Conservation (phyloP, 2,329 filamentous ascomycete genomes). For the Cercospora berteroae region DNA sequence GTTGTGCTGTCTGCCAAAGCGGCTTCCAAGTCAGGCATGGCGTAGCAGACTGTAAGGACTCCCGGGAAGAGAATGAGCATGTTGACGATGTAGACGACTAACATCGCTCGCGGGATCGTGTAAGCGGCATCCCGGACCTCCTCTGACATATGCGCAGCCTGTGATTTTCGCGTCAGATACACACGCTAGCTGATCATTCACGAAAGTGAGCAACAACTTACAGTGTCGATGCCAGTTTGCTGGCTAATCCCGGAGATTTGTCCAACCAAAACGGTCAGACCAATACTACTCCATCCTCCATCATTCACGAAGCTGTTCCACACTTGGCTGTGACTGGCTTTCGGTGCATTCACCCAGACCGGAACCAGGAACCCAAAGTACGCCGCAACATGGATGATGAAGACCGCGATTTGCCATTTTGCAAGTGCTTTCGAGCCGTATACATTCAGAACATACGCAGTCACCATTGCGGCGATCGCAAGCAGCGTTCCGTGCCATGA, state of each 20-base stretch:
- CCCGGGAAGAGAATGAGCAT: slow-evolving; percentile 45
- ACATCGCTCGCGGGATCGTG: slow-evolving; percentile 30
- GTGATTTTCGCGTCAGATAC: background rate
- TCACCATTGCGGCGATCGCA: slow-evolving; percentile 45
- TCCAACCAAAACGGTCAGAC: slow-evolving; percentile 33
- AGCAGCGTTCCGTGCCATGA: slow-evolving; percentile 51
- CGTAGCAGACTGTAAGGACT: slow-evolving; percentile 42
- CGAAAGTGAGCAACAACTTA: background rate
- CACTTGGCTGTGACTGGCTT: slow-evolving; percentile 18
- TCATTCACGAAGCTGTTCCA: slow-evolving; percentile 37
- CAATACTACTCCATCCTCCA: slow-evolving; percentile 40
- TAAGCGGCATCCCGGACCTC: slow-evolving; percentile 30
- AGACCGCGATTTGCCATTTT: slow-evolving; percentile 32
- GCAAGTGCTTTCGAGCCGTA: slow-evolving; percentile 38
- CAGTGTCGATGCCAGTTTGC: slow-evolving; percentile 25
- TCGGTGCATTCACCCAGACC: slow-evolving; percentile 30
- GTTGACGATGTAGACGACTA: slow-evolving; percentile 44
- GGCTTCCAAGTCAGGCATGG: slow-evolving; percentile 17
- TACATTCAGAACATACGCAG: slow-evolving; percentile 45
- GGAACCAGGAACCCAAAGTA: slow-evolving; percentile 31
- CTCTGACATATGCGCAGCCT: slow-evolving; percentile 30
- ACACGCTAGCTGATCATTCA: background rate
- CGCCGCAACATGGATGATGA: slow-evolving; percentile 25
- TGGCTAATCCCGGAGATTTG: slow-evolving; percentile 31
- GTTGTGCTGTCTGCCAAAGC: slow-evolving; percentile 32